A percentile compares a stretch with the other conserved stretches of the same genome.
These are phyloP conservation scores for Pseudognaphalium luteoalbum DNA, from an alignment of 129 eudicot genomes.

Conservation along the genomic window DNA sequence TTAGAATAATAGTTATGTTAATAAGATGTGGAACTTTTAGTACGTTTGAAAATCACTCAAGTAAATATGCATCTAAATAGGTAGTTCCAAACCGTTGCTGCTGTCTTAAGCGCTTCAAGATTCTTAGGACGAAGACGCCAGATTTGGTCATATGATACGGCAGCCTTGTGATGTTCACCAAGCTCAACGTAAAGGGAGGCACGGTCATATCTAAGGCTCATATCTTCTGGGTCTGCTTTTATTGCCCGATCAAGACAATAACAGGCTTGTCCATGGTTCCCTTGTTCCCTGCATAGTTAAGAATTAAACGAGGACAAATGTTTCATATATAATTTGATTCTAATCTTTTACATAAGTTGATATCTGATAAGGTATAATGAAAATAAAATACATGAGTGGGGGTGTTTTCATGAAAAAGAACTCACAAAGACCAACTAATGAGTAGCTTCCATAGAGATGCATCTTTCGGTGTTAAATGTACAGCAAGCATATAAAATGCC, in stretches of 20 bases:
- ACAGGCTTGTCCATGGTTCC: slow-evolving; percentile 62
- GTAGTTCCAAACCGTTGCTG: slow-evolving; percentile 50
- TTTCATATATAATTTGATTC: background rate
- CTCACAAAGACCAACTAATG: slow-evolving; percentile 70
- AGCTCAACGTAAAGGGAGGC: slow-evolving; percentile 72
- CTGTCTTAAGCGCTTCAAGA: slow-evolving; percentile 65
- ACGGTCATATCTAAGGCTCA: slow-evolving; percentile 55
- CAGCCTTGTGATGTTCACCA: slow-evolving; percentile 68
- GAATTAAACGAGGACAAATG: slow-evolving; percentile 5
- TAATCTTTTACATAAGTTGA: background rate
- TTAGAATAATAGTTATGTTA: slow-evolving; percentile 18
- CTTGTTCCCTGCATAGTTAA: slow-evolving; percentile 69
- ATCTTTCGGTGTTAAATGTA: slow-evolving; percentile 73
- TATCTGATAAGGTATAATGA: background rate
- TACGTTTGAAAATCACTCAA: background rate
- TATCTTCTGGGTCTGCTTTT: slow-evolving; percentile 82
- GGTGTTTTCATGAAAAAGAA: slow-evolving; percentile 22
- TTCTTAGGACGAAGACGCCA: slow-evolving; percentile 59
- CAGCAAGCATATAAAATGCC: slow-evolving; percentile 82
- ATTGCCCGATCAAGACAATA: slow-evolving; percentile 77
- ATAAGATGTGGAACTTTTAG: background rate
- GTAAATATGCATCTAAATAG: background rate
- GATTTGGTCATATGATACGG: slow-evolving; percentile 79
- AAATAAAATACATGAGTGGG: background rate
- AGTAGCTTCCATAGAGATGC: slow-evolving; percentile 85